phyloP scores from a whole-genome alignment of 305 asterid species.

The Nicotiana rustica region DNA sequence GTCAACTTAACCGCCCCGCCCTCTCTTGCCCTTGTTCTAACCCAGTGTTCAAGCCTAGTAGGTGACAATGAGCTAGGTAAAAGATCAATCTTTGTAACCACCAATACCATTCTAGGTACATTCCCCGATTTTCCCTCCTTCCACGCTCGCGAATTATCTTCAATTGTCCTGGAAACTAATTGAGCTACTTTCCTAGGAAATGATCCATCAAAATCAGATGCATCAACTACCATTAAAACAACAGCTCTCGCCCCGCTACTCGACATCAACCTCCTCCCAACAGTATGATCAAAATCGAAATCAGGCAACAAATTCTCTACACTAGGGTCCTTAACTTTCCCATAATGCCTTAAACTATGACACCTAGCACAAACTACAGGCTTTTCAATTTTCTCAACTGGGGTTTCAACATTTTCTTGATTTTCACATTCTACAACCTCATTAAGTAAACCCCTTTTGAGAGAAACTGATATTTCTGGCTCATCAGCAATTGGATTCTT shows the following conservation, averaged over 20 bases:
- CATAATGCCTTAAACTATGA: constrained; percentile 77
- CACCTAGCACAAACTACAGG: constrained; percentile 85
- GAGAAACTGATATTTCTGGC: constrained; percentile 64
- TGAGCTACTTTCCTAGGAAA: constrained; percentile 81
- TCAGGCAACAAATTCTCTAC: constrained; percentile 83
- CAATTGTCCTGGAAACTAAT: constrained; percentile 63
- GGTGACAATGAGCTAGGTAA: constrained; percentile 89
- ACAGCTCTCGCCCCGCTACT: constrained; percentile 68
- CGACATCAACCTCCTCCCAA: constrained; percentile 77
- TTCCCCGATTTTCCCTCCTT: constrained; percentile 88
- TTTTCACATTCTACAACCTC: constrained; percentile 52
- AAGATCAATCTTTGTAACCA: constrained; percentile 83
- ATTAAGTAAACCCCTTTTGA: constrained; percentile 63
- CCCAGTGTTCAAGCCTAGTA: constrained; percentile 85
- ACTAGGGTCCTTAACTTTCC: constrained; percentile 66
- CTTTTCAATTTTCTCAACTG: constrained; percentile 45
- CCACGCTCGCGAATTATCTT: constrained; percentile 74
- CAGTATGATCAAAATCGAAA: constrained; percentile 88
- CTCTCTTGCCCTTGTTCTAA: constrained; percentile 80
- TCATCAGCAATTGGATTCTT: constrained; percentile 66
- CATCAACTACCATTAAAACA: constrained; percentile 84
- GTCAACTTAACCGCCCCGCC: constrained; percentile 73
- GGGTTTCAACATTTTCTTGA: constrained; percentile 36
- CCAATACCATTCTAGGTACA: constrained; percentile 73
- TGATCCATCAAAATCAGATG: constrained; percentile 85